Conservation (phyloP, 1,284 basidiomycete species). For the Golubevia pallescens region DNA sequence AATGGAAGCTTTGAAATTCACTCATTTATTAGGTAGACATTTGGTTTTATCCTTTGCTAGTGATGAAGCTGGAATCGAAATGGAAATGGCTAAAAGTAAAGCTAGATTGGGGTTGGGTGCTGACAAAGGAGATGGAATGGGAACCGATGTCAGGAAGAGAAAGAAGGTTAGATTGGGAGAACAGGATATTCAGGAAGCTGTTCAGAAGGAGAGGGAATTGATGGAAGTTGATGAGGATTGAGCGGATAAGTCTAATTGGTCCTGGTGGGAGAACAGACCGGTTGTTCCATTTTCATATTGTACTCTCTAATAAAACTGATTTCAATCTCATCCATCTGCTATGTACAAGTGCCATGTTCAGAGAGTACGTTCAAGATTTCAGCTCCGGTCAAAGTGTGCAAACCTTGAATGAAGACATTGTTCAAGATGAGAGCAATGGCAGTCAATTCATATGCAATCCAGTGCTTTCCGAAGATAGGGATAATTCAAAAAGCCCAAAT, state of each 20-base stretch:
- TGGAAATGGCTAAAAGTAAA: slow-evolving; percentile 37
- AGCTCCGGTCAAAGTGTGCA: slow-evolving; percentile 28
- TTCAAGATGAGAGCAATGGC: slow-evolving; percentile 69
- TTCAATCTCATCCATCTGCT: no score
- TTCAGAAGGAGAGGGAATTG: slow-evolving; percentile 13
- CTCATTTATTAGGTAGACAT: slow-evolving; percentile 93
- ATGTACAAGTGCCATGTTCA: no score
- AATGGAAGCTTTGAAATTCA: slow-evolving; percentile 82
- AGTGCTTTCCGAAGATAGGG: no score
- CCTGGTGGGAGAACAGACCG: no score
- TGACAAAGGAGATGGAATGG: not conserved
- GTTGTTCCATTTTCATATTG: no score
- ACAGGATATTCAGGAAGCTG: slow-evolving; percentile 31
- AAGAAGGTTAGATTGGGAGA: slow-evolving; percentile 36
- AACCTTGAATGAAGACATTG: slow-evolving; percentile 68
- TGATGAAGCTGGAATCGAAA: slow-evolving; percentile 47
- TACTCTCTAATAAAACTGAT: no score
- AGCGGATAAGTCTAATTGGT: not conserved
- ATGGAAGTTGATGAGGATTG: slow-evolving; percentile 25
- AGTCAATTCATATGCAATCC: no score
- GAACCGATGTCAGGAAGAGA: slow-evolving; percentile 7
- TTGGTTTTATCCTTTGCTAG: slow-evolving; percentile 72
- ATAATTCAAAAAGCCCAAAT: no score
- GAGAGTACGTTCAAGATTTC: slow-evolving; percentile 68
- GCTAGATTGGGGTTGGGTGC: slow-evolving; percentile 16